phyloP scores from a whole-genome alignment of 2,329 filamentous ascomycete genomes.

The Aspergillus novofumigatus region DNA sequence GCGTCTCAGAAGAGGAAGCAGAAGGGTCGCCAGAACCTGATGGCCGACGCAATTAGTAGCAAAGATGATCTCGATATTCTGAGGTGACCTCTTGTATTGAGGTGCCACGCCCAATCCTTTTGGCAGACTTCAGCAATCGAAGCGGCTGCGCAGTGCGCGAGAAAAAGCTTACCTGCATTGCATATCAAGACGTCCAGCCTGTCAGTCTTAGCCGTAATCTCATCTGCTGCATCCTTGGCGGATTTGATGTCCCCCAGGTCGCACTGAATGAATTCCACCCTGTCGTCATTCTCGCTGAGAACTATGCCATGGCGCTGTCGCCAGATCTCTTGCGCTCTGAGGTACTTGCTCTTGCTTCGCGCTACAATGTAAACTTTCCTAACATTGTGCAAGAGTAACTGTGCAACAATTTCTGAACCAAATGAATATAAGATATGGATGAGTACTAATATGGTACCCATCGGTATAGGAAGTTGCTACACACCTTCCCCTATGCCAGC shows the following conservation, averaged over 20 bases:
- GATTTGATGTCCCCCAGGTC: conserved; percentile 26
- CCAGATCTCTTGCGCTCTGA: conserved; percentile 23
- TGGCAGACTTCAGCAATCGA: neutral
- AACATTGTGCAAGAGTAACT: conserved; percentile 28
- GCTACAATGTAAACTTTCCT: conserved; percentile 27
- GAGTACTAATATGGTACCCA: neutral
- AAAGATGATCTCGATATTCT: conserved; percentile 49
- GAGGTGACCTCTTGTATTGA: conserved; percentile 21
- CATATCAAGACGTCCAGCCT: conserved; percentile 30
- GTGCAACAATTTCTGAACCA: conserved; percentile 23
- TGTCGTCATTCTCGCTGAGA: conserved; percentile 14
- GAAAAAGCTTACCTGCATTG: conserved; percentile 24
- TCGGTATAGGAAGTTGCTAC: neutral
- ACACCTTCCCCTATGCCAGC: conserved; percentile 27
- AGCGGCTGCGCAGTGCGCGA: neutral
- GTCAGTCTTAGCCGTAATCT: conserved; percentile 18
- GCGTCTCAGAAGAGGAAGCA: conserved; percentile 33
- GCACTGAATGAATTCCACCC: conserved; percentile 25
- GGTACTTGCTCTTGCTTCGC: conserved; percentile 20
- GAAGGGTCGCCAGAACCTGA: conserved; percentile 47
- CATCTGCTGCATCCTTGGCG: conserved; percentile 17
- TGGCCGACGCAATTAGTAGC: conserved; percentile 50
- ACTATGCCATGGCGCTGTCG: conserved; percentile 11
- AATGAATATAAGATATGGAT: neutral
- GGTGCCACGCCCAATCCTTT: conserved; percentile 16